These are phyloP conservation scores for Tetracladium setigerum DNA, from an alignment of 495 filamentous ascomycete genomes.

Conservation along the genomic window DNA sequence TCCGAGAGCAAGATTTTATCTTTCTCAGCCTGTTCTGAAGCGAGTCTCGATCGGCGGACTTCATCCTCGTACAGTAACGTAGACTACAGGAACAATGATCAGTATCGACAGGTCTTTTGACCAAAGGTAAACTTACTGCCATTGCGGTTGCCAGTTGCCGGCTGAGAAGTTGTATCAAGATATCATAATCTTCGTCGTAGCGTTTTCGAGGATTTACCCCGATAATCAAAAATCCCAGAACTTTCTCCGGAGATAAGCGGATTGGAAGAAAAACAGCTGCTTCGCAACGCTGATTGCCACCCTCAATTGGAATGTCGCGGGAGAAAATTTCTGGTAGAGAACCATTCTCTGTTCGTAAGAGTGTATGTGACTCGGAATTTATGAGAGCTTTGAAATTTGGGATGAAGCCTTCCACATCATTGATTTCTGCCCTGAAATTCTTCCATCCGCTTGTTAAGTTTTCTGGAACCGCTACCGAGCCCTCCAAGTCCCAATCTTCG, in stretches of 20 bases:
- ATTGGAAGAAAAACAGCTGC: slow-evolving; percentile 3
- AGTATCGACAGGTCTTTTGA: neutral
- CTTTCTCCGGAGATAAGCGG: neutral
- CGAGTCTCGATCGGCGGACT: slow-evolving; percentile 6
- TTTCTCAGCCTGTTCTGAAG: slow-evolving; percentile 1
- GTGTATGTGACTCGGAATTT: neutral
- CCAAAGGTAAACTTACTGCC: neutral
- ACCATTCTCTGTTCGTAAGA: neutral
- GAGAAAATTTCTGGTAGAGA: neutral
- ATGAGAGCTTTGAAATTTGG: neutral
- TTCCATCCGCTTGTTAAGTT: no score
- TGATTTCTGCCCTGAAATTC: no score
- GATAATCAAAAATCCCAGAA: neutral
- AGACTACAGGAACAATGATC: neutral
- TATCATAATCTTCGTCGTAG: slow-evolving; percentile 2
- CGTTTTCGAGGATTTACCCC: neutral
- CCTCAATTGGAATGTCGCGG: neutral
- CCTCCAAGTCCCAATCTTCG: neutral
- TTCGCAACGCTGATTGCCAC: neutral
- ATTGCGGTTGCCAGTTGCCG: neutral
- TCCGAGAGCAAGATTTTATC: neutral
- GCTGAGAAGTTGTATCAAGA: neutral
- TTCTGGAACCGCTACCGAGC: neutral
- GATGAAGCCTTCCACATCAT: neutral
- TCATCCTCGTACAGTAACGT: slow-evolving; percentile 15